These are phyloP conservation scores for Tuctoria greenei DNA, from an alignment of 176 grass and related monocot species.

Conservation along the genomic window DNA sequence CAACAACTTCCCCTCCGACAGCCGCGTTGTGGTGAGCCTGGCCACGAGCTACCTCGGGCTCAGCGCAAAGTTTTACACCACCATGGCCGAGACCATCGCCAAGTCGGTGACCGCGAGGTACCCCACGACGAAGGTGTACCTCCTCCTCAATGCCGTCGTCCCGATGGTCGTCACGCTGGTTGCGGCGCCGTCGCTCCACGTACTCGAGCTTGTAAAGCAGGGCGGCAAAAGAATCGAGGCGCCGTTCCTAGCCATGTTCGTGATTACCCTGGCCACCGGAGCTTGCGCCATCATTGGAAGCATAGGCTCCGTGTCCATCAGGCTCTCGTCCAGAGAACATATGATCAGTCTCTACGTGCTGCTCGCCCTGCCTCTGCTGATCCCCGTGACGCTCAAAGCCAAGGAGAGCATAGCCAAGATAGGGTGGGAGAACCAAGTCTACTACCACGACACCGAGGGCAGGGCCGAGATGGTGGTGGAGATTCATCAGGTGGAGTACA, in stretches of 20 bases:
- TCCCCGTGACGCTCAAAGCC: constrained; percentile 50
- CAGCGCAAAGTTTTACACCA: constrained; percentile 46
- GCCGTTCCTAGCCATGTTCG: constrained; percentile 74
- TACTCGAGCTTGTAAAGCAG: constrained; percentile 30
- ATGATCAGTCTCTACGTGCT: constrained; percentile 62
- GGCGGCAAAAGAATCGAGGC: neutral
- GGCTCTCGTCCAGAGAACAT: constrained; percentile 51
- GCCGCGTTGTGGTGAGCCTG: no score
- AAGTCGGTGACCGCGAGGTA: neutral
- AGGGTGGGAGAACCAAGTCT: constrained; percentile 58
- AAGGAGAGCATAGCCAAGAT: constrained; percentile 48
- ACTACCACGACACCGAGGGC: constrained; percentile 28
- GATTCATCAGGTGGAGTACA: neutral
- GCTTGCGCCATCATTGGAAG: constrained; percentile 69
- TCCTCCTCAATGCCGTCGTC: no score
- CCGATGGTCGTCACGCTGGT: no score
- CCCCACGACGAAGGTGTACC: constrained; percentile 30
- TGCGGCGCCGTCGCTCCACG: neutral
- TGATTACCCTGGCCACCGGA: constrained; percentile 74
- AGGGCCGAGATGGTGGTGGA: constrained; percentile 38
- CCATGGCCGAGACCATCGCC: constrained; percentile 46
- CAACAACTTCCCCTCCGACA: no score
- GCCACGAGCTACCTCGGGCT: no score
- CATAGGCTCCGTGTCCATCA: constrained; percentile 49
- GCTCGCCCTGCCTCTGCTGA: constrained; percentile 57